Evolutionary conservation across 371 early-diverging fungal genomes (phyloP), one percentile per base, ranked within the genome.

Genomic region (Actinomucor elegans): DNA sequence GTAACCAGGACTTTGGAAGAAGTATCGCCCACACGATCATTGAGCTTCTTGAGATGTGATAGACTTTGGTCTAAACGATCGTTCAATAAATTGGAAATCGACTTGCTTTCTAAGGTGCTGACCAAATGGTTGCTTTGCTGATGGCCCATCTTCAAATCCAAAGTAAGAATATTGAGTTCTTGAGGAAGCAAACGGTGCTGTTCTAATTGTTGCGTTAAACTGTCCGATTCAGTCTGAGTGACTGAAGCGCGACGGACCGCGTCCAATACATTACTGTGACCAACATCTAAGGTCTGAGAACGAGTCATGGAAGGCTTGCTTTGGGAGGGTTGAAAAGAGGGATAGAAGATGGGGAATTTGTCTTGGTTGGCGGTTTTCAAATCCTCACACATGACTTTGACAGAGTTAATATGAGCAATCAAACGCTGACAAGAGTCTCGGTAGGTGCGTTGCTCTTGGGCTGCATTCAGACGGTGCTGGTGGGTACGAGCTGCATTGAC

Each of bases 1-100:
- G 98, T 97, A 31, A 98, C 95, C 20, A 99, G 72, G 1, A 99
- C 93, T 66, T 91, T 90, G 55, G 93, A 94, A 23, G 91, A 89
- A 27, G 86, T 92, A 76, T 99, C 99, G 10, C 84, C 77, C n/a
- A 97, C 88, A 26, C 99, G 89, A 15, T 77, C 75, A 33, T 83
- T 64, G 15, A 99, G 83, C 44, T 86, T 88, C 48, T 90, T 88
- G 14, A 97, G 75, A 65, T 97, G 94, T 10, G 2, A 78, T 34
- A 78, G 61, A 57, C 83, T 83, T 60, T 86, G 83, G 36, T 69
- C 61, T 20, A 91, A 71, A 17, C 83, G 78, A 27, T 87, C 89
- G 48, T 84, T 87, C 37, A 92, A 59, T 29, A 92, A 71, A 29
- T 81, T 81, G 18, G 91, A 75, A 57, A 92, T 87, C 10, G 91